Evolutionary conservation across 169 alveolate genomes (phyloP), one percentile per base, ranked within the genome.

Genomic region (Plasmodium yoelii): DNA sequence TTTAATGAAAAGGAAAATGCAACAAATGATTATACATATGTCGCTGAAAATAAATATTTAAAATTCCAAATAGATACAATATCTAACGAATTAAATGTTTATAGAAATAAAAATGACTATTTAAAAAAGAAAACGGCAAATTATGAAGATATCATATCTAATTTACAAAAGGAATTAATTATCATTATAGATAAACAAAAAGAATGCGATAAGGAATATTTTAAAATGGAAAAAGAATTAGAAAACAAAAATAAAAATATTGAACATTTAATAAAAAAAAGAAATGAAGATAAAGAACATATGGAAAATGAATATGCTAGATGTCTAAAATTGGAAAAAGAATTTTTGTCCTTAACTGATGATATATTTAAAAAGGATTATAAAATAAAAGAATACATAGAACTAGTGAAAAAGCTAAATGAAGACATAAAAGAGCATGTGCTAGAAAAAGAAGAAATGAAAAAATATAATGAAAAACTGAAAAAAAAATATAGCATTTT

Each of bases 71-170:
- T 65, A 19, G 82, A 80, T 12, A 55, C 90, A 13, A 56, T 80
- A 24, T 53, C 24, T 7, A 80, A 67, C 26, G 90, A 80, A 67
- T 47, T 80, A 24, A 67, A 80, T 70, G 68, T 80, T 19, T 68
- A 34, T 53, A 80, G 49, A 70, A 80, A 80, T 59, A 65, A 80
- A 80, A 80, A 80, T 80, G 90, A 55, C 55, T 80, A 67, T 61
- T 70, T 80, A 60, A 64, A 46, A 34, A 80, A 80, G 46, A 80
- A 80, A 60, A 63, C 82, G 10, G 65, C 15, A 47, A 80, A 67
- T 47, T 80, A 80, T 80, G 90, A 80, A 80, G 90, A 80, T 7
- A 80, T 80, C 39, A 80, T 80, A 39, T 61, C 67, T 56, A 64
- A 60, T 42, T 49, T 80, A 24, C 90, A 80, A 80, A 80, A 80